Evolutionary conservation across 2,329 filamentous ascomycete species (phyloP).

Genomic region (Sphaerulina musiva): DNA sequence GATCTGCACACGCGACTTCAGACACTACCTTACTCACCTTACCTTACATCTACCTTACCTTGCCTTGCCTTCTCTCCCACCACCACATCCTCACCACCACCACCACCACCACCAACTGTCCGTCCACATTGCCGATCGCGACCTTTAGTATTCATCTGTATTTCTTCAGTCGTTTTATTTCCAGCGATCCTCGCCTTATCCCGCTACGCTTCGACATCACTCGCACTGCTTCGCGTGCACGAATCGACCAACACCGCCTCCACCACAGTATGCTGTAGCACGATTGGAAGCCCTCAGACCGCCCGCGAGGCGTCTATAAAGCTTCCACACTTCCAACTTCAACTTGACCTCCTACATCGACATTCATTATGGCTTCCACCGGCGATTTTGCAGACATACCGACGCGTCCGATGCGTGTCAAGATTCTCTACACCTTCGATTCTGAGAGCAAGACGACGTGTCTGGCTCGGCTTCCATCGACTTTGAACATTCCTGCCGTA

Average conservation of each 20-base stretch:
- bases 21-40: background rate
- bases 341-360: constrained; percentile 20
- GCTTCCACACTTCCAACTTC: constrained; percentile 8
- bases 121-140: background rate
- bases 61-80: background rate
- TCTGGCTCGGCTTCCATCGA: constrained; percentile 75
- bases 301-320: constrained; percentile 19
- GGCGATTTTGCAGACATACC: constrained; percentile 31
- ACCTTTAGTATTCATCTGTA: background rate
- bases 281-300: constrained; percentile 23
- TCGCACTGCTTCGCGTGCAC: background rate
- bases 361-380: constrained; percentile 25
- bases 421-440: constrained; percentile 95
- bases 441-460: constrained; percentile 81
- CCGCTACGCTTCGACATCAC: background rate
- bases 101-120: background rate
- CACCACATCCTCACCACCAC: constrained; percentile 1
- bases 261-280: constrained; percentile 28
- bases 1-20: background rate
- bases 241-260: background rate
- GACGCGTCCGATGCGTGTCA: constrained; percentile 57
- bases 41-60: no score
- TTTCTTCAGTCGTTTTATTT: background rate
- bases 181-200: background rate
- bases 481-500: constrained; percentile 72